Evolutionary conservation across 2,329 filamentous ascomycete species (phyloP).

Genomic region (Blumeria hordei): DNA sequence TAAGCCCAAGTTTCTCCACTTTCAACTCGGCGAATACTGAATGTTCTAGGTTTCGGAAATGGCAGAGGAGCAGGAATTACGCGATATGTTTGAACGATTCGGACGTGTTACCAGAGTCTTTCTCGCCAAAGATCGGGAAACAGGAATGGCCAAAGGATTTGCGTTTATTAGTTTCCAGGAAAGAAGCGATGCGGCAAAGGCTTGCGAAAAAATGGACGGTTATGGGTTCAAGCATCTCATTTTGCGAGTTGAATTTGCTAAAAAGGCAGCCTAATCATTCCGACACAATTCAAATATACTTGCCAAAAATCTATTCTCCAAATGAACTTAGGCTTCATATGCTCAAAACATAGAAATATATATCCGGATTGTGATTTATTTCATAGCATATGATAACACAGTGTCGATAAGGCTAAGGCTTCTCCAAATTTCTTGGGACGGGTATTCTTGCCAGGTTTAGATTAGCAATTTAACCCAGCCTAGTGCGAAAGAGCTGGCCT

Average conservation of each 20-base stretch:
- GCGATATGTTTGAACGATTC: conserved; percentile 95
- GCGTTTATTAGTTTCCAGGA: conserved; percentile 97
- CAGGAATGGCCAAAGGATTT: conserved; percentile 88
- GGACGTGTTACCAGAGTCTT: conserved; percentile 94
- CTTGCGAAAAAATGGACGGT: conserved; percentile 94
- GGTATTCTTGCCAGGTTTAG: too few species aligned
- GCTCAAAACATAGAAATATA: too few species aligned
- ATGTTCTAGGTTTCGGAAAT: conserved; percentile 62
- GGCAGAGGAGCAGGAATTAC: conserved; percentile 84
- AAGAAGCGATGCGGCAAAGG: conserved; percentile 67
- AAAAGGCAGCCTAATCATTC: conserved; percentile 28
- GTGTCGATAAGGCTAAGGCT: too few species aligned
- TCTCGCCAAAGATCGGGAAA: conserved; percentile 92
- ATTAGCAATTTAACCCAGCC: too few species aligned
- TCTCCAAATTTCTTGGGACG: too few species aligned
- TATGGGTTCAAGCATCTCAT: conserved; percentile 78
- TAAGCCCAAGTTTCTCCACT: conserved; percentile 24
- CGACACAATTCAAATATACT: not conserved
- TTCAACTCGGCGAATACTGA: conserved; percentile 5
- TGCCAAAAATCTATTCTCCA: not conserved
- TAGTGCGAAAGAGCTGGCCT: too few species aligned
- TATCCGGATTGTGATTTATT: too few species aligned
- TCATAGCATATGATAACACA: too few species aligned
- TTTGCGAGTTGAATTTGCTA: conserved; percentile 68
- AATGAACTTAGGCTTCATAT: too few species aligned